A percentile compares a stretch with the other conserved stretches of the same genome.
Evolutionary conservation across 2,329 filamentous ascomycete species (phyloP).

Genomic region (Leptographium lundbergii): DNA sequence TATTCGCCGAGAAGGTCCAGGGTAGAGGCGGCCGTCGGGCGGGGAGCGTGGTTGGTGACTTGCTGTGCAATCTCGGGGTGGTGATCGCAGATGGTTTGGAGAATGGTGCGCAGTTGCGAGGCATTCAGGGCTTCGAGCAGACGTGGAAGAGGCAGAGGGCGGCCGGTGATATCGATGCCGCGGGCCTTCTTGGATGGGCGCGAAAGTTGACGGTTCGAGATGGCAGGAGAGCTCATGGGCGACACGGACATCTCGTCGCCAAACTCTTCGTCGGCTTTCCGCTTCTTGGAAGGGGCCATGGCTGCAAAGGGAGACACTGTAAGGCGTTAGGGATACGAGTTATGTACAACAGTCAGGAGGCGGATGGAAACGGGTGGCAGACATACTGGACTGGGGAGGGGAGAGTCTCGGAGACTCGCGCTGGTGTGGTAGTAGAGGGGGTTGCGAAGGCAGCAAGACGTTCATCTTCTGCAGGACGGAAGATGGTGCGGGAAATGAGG

Average conservation of each 20-base stretch:
- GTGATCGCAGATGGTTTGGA: conserved; percentile 84
- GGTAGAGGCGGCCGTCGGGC: conserved; percentile 72
- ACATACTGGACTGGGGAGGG: conserved; percentile 43
- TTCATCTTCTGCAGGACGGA: conserved; percentile 42
- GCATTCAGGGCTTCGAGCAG: conserved; percentile 90
- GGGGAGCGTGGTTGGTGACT: conserved; percentile 70
- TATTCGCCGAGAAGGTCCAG: conserved; percentile 74
- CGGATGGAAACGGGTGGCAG: not conserved
- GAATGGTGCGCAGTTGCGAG: conserved; percentile 67
- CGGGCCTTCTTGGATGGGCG: conserved; percentile 52
- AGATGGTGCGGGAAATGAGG: not conserved
- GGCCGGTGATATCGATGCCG: conserved; percentile 51
- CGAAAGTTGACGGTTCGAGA: conserved; percentile 54
- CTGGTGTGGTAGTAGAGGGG: conserved; percentile 44
- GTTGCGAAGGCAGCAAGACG: conserved; percentile 47
- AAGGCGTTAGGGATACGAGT: not conserved
- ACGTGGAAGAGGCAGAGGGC: conserved; percentile 46
- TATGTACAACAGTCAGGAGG: not conserved
- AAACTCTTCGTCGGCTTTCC: conserved; percentile 75
- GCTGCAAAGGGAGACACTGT: conserved; percentile 37
- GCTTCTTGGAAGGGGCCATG: conserved; percentile 52
- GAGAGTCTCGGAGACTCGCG: conserved; percentile 43
- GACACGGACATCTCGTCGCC: conserved; percentile 88
- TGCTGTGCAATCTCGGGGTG: conserved; percentile 79
- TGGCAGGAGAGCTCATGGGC: conserved; percentile 68